Evolutionary conservation across 1,139 yeast species (phyloP), one percentile per base, ranked within the genome.

Genomic region (Trichomonascaceae sp.): DNA sequence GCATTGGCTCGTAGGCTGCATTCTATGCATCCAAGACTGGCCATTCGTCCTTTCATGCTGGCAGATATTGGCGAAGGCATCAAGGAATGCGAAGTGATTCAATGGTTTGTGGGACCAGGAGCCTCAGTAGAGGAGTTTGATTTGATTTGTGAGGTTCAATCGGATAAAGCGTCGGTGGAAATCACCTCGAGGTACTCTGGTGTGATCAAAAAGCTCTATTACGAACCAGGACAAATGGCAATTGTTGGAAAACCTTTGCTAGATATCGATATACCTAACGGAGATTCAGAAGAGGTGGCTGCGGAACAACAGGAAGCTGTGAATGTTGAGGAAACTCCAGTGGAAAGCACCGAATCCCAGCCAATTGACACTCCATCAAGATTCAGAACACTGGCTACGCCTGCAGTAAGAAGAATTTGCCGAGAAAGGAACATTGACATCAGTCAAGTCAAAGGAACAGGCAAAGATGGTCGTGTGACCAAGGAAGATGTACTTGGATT

Each of bases 41-140:
- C 62, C 0, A 54, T 66, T 32, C 59, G 61, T 43, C 72, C 72
- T 6, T 69, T 64, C 53, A 50, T 66, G 52, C 56, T 69, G 49
- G 73, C 73, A n/a, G 73, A 69, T 54, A 68, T 69, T 36, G 73
- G 73, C 6, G 73, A 69, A 51, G 72, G 72, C 1, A 69, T 69
- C 59, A 68, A 67, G 53, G 73, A 69, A 51, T 69, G 73, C 55
- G 73, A 69, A 56, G 70, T 69, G 15, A 69, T 69, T 49, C 73
- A 69, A 55, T 69, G 73, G 73, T 68, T 68, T 57, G 70, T 69
- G 4, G 69, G 68, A 57, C 71, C 72, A 8, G 70, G 71, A 5
- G 70, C 71, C 15, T 58, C 63, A 17, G 65, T 69, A 44, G 71
- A 68, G 45, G 71, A 69, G 57, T 69, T 69, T 53, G 73, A 69